Base-by-base conservation (phyloP, 306 rosid genomes). In the Styphnolobium japonicum region DNA sequence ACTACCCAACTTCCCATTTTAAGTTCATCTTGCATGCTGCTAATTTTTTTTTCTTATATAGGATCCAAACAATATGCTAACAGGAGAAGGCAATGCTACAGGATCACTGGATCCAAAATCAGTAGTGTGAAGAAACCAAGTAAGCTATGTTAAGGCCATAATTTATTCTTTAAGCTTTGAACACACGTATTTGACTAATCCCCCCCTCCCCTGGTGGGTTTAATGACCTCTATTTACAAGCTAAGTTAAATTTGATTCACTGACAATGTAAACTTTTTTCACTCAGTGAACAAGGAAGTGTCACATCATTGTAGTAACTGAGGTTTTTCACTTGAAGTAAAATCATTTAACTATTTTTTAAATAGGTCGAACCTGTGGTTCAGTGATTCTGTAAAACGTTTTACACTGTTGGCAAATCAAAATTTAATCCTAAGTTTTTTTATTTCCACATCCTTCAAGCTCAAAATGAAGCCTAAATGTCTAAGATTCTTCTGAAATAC, bases 51-150 rank as follows among this genome's bases (percentile, higher is more conserved):
- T 64, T 19, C 31, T 65, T 74, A 16, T 85, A 68, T 86, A 95
- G 99, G 98, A 95, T 83, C 96, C 97, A 5, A 88, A 87, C 85
- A 89, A 81, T 57, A 63, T 80, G 79, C 89, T 93, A 53, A 88
- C 94, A 4, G 99, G 94, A 55, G 98, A 92, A 75, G 98, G 98
- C 85, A 91, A 70, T 87, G 84, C 97, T 76, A 9, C 90, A 5
- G 98, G 99, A 84, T 81, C 97, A 5, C 86, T 90, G 70, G 96
- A 90, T 79, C 93, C 94, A 45, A 92, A 84, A 62, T 82, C 86
- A 77, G 88, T 81, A 43, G 90, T 85, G 48, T 91, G 85, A 91
- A 57, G 67, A 77, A 69, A 56, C 71, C 70, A 76, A 51, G 90
- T 85, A 84, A 86, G 86, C 81, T 77, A 48, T 67, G 62, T 27